Conservation (phyloP, 768 basidiomycete genomes). For the Mrakia hoshinonis region DNA sequence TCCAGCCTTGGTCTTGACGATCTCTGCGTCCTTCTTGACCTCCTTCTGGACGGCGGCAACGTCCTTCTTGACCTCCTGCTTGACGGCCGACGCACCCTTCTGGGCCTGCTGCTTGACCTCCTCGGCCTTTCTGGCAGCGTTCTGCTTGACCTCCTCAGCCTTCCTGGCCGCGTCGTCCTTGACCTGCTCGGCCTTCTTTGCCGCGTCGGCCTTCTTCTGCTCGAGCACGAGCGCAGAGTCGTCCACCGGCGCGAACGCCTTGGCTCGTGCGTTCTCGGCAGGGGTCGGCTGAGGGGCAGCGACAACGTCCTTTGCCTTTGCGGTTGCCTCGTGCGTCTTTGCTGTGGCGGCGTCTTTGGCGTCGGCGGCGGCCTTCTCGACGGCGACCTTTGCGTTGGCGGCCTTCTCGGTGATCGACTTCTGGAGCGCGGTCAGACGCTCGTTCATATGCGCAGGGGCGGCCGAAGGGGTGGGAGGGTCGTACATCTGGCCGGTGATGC, state of each 20-base stretch:
- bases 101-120: slow-evolving; percentile 34
- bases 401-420: slow-evolving; percentile 20
- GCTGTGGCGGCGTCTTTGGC: neutral
- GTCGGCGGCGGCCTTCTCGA: neutral
- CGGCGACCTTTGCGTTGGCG: neutral
- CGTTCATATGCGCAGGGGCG: slow-evolving; percentile 1
- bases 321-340: slow-evolving; percentile 12
- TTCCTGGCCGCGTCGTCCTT: slow-evolving; percentile 8
- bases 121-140: slow-evolving; percentile 4
- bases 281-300: neutral
- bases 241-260: slow-evolving; percentile 13
- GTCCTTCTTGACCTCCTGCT: slow-evolving; percentile 9
- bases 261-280: slow-evolving; percentile 18
- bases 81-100: slow-evolving; percentile 1
- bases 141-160: neutral
- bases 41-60: neutral
- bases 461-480: neutral
- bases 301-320: slow-evolving; percentile 5
- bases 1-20: slow-evolving; percentile 34
- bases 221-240: slow-evolving; percentile 18
- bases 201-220: slow-evolving; percentile 4
- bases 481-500: slow-evolving; percentile 13
- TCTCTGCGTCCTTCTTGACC: slow-evolving; percentile 29
- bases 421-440: slow-evolving; percentile 19
- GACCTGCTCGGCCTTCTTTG: slow-evolving; percentile 8